Evolutionary conservation across 495 filamentous ascomycete species (phyloP), one percentile per base, ranked within the genome.

Genomic region (Daldinia childiae): DNA sequence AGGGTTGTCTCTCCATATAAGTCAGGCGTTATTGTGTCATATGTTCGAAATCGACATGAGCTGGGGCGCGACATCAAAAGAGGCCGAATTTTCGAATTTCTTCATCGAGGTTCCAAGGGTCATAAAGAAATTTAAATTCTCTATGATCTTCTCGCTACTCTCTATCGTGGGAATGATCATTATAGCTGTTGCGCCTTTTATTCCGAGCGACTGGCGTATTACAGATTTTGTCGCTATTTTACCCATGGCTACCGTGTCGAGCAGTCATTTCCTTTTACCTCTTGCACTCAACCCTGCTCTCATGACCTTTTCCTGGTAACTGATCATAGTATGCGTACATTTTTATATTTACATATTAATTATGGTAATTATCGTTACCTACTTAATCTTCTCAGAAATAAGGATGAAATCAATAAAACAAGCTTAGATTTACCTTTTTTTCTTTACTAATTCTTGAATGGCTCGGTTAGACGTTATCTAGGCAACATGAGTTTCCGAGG

Each of bases 91-190:
- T 74, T 88, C 87, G 34, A 92, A 92, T 74, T 94, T 94, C 79
- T 94, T 93, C 77, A 90, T 90, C 57, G 92, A 93, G 68, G 87
- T 92, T 26, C 91, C 92, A 3, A 92, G 90, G 79, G 90, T 94
- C 26, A 74, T 93, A 62, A 89, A 87, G 79, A 87, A 85, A 76
- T 94, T 94, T 82, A 93, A 92, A 80, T 91, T 90, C 80, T 91
- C 87, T 48, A 91, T 93, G 80, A 65, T 84, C 34, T 92, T 92
- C 78, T 83, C 89, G 12, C 68, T 87, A 27, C 15, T 88, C 36
- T 87, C 88, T 66, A 88, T 92, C 52, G 80, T 78, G 11, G 88
- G 79, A 59, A 93, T 94, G 85, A 80, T 93, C 65, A 79, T 92
- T 58, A 79, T 93, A 27, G 90, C 90, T n/a, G 80, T 80, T 6